These are phyloP conservation scores for Rutidosis leptorrhynchoides DNA, from an alignment of 129 eudicot genomes.

Conservation along the genomic window DNA sequence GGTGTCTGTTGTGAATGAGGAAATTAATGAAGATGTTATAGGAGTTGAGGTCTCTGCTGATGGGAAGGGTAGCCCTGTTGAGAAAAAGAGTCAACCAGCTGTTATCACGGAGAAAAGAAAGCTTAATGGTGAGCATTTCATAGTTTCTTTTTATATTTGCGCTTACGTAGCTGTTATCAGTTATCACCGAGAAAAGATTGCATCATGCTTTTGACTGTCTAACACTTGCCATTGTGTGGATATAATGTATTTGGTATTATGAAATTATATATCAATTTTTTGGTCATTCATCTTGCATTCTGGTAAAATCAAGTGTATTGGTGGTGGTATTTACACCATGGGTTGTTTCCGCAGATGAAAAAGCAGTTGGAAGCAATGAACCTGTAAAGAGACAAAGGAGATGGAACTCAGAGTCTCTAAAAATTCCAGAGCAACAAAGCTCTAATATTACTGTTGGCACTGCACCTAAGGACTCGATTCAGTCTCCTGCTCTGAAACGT, in stretches of 20 bases:
- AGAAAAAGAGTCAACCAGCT: conserved; percentile 28
- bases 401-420: conserved; percentile 66
- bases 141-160: too few relatives aligned
- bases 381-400: conserved; percentile 61
- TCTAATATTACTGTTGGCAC: conserved; percentile 33
- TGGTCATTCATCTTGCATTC: too few relatives aligned
- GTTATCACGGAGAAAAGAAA: conserved; percentile 48
- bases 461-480: conserved; percentile 40
- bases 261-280: too few relatives aligned
- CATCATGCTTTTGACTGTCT: too few relatives aligned
- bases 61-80: conserved; percentile 11
- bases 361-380: conserved; percentile 43
- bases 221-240: too few relatives aligned
- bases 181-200: too few relatives aligned
- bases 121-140: conserved; percentile 48
- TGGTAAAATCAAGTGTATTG: neutral
- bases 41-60: conserved; percentile 32
- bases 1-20: conserved; percentile 38
- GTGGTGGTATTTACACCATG: neutral
- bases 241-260: too few relatives aligned
- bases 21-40: conserved; percentile 40
- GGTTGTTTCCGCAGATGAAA: conserved; percentile 41
- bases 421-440: too few relatives aligned
- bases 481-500: conserved; percentile 38
- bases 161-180: too few relatives aligned